A percentile compares a stretch with the other conserved stretches of the same genome.
Conservation (phyloP, 129 eudicot species). For the Heracleum sosnowskyi region DNA sequence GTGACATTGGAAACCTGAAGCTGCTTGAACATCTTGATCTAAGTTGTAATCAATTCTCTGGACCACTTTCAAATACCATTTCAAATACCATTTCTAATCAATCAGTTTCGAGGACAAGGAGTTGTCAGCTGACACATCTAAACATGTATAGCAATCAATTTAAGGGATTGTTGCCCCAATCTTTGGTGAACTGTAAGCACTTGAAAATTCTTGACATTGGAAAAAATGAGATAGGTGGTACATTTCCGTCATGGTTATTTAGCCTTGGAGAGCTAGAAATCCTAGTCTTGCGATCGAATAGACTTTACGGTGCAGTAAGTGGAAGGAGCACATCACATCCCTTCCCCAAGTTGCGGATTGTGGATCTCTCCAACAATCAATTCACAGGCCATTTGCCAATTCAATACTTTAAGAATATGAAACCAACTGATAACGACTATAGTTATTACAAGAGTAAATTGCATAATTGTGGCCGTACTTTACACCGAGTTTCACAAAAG, state of each 20-base stretch:
- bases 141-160: neutral
- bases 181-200: neutral
- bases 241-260: constrained; percentile 14
- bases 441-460: too few relatives aligned
- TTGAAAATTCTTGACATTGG: neutral
- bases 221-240: constrained; percentile 6
- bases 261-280: constrained; percentile 5
- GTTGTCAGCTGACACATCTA: neutral
- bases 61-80: neutral
- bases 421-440: neutral
- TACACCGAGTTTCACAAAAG: too few relatives aligned
- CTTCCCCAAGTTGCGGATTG: constrained; percentile 13
- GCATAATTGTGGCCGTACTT: too few relatives aligned
- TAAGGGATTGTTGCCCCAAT: neutral
- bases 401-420: neutral
- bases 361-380: constrained; percentile 17
- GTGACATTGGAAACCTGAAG: neutral
- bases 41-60: neutral
- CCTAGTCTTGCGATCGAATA: constrained; percentile 11
- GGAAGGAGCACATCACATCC: too few relatives aligned
- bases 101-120: neutral
- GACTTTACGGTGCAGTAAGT: neutral
- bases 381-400: constrained; percentile 12
- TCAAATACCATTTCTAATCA: neutral
- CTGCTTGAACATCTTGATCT: neutral